phyloP scores from a whole-genome alignment of 306 rosid genomes.

The Lathyrus sativus region DNA sequence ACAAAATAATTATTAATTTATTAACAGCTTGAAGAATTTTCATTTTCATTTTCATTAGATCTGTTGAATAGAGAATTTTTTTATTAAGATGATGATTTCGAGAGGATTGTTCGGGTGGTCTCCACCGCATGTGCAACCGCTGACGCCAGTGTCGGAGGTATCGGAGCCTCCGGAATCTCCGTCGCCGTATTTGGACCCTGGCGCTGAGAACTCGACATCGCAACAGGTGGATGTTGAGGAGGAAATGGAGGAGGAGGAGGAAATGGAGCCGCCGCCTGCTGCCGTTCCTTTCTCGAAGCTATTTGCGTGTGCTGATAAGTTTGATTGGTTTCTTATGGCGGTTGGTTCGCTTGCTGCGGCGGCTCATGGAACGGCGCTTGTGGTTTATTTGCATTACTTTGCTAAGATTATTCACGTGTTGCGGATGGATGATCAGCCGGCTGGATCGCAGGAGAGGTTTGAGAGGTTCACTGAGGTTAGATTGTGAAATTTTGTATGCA shows the following conservation, averaged over 20 bases:
- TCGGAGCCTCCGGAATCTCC: conserved; percentile 99
- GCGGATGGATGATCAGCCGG: conserved; percentile 16
- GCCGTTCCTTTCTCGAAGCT: conserved; percentile 87
- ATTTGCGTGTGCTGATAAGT: conserved; percentile 83
- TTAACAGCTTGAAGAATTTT: conserved; percentile 11
- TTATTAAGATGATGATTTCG: conserved; percentile 77
- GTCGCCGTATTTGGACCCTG: conserved; percentile 79
- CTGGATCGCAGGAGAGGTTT: conserved; percentile 42
- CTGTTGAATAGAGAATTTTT: conserved; percentile 42
- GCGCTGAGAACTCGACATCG: conserved; percentile 59
- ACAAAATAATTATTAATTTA: background rate
- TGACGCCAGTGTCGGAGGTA: conserved; percentile 95
- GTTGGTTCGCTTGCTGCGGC: conserved; percentile 92
- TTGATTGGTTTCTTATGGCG: conserved; percentile 86
- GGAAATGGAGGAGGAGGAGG: conserved; percentile 84
- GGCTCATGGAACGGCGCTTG: conserved; percentile 92
- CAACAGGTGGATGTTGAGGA: conserved; percentile 79
- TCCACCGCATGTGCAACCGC: conserved; percentile 93
- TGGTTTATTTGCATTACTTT: conserved; percentile 86
- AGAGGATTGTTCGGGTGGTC: conserved; percentile 98
- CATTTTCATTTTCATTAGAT: conserved; percentile 54
- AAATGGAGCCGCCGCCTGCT: conserved; percentile 90
- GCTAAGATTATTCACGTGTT: conserved; percentile 80
- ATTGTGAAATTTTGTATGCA: conserved; percentile 30
- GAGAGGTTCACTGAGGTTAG: conserved; percentile 76